A percentile compares a stretch with the other conserved stretches of the same genome.
These are phyloP conservation scores for Tritrichomonas foetus DNA, from an alignment of 208 protist species.

Conservation along the genomic window DNA sequence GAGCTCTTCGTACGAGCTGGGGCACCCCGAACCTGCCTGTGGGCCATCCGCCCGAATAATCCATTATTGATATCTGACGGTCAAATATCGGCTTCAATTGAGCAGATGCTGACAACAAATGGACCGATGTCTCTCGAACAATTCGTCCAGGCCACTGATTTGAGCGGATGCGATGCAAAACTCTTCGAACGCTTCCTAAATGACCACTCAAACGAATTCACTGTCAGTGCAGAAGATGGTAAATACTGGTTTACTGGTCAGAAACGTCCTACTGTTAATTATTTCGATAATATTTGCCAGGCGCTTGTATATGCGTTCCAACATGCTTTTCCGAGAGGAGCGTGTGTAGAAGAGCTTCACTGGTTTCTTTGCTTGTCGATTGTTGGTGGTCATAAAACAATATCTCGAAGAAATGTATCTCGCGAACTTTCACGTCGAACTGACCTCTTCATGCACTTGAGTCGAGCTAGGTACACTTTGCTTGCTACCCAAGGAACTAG, in stretches of 20 bases:
- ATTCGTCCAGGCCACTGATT: neutral
- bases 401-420: neutral
- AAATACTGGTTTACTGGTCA: neutral
- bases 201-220: neutral
- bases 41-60: neutral
- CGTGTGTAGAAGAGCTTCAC: neutral
- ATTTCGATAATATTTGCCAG: neutral
- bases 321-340: too few relatives aligned
- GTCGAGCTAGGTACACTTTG: neutral
- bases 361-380: neutral
- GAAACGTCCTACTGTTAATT: neutral
- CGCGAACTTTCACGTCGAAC: neutral
- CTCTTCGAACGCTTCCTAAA: neutral
- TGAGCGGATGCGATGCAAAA: neutral
- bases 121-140: neutral
- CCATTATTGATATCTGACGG: neutral
- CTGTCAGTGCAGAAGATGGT: too few relatives aligned
- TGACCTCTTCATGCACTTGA: neutral
- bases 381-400: neutral
- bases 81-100: neutral
- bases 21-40: neutral
- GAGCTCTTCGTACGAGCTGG: neutral
- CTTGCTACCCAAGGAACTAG: too few relatives aligned
- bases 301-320: neutral
- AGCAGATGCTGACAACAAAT: neutral